Evolutionary conservation across 345 rosid genomes (phyloP).

Genomic region (Nasturtium officinale): DNA sequence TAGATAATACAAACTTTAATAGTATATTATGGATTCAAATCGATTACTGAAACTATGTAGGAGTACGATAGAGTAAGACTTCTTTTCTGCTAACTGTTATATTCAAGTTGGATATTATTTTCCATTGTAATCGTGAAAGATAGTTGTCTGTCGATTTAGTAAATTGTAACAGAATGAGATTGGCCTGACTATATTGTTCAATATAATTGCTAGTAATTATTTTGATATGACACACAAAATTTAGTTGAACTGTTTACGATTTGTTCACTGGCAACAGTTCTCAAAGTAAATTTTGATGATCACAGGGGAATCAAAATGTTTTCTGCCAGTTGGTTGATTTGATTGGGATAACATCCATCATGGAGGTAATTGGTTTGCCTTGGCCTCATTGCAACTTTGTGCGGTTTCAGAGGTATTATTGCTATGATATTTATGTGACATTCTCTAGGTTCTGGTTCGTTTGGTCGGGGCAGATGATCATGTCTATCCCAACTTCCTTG

Average conservation of each 20-base stretch:
- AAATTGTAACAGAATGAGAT: neutral
- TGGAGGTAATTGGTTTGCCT: constrained; percentile 71
- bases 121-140: neutral
- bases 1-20: neutral
- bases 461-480: constrained; percentile 97
- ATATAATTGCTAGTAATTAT: neutral
- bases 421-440: constrained; percentile 7
- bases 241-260: neutral
- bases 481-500: constrained; percentile 89
- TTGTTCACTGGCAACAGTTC: constrained; percentile 17
- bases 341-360: constrained; percentile 97
- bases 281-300: constrained; percentile 38
- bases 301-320: constrained; percentile 87
- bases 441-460: constrained; percentile 85
- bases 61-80: neutral
- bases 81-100: constrained; percentile 12
- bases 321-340: constrained; percentile 87
- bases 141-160: neutral
- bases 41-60: neutral
- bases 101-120: neutral
- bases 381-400: constrained; percentile 29
- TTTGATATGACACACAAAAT: neutral
- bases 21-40: neutral
- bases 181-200: constrained; percentile 1
- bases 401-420: constrained; percentile 17